phyloP scores from a whole-genome alignment of 148 eudicot genomes.

The Vaccinium macrocarpon region DNA sequence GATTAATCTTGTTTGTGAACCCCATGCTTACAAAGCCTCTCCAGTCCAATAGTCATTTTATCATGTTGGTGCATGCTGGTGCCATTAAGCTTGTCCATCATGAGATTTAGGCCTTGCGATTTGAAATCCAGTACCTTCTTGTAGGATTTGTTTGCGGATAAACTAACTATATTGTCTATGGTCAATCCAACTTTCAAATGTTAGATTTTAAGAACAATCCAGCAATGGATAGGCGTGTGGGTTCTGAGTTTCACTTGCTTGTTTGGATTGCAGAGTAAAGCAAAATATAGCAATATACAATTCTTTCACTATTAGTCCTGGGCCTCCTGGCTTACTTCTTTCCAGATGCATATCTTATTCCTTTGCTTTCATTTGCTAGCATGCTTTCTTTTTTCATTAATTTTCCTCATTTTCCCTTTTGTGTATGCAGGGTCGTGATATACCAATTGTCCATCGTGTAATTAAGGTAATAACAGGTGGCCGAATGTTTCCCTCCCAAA shows the following conservation, averaged over 20 bases:
- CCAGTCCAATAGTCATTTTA: not conserved
- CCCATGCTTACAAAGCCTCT: constrained; percentile 1
- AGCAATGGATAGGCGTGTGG: constrained; percentile 4
- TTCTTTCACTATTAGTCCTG: not conserved
- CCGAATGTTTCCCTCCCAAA: not conserved
- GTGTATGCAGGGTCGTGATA: constrained; percentile 56
- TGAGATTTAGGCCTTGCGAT: not conserved
- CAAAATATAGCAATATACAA: not conserved
- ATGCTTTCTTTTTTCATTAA: not conserved
- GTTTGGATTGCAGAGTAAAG: not conserved
- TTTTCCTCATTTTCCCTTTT: constrained; percentile 21
- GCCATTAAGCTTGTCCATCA: not conserved
- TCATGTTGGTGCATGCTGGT: not conserved
- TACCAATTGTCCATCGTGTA: constrained; percentile 89
- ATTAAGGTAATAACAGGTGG: constrained; percentile 52
- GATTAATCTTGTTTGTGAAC: not conserved
- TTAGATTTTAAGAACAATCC: not conserved
- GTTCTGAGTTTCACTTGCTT: not conserved
- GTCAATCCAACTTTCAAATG: not conserved
- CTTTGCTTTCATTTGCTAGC: not conserved
- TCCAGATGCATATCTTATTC: not conserved
- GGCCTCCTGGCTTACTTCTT: not conserved
- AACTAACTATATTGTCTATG: not conserved
- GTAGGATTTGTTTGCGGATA: not conserved
- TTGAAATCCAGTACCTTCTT: not conserved